A percentile compares a stretch with the other conserved stretches of the same genome.
phyloP scores from a whole-genome alignment of 352 stramenopile genomes.

The Albugo laibachii region DNA sequence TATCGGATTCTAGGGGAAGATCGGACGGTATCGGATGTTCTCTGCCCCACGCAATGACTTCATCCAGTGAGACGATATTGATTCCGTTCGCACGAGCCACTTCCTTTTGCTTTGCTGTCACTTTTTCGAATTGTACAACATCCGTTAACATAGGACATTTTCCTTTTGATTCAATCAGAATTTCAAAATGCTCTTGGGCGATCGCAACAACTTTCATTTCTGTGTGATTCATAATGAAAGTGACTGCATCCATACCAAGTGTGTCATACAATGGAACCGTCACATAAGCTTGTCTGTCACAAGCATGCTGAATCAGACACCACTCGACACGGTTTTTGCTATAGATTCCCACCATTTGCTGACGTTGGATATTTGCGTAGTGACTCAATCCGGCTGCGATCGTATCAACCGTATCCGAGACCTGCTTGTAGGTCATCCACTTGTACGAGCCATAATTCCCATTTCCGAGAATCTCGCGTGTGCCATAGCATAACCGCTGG shows the following conservation, averaged over 20 bases:
- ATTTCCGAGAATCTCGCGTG: slow-evolving; percentile 15
- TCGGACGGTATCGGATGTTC: slow-evolving; percentile 21
- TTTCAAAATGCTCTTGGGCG: slow-evolving; percentile 10
- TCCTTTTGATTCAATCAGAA: slow-evolving; percentile 11
- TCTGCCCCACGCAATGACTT: slow-evolving; percentile 20
- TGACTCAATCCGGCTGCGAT: slow-evolving; percentile 8
- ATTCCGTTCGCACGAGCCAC: slow-evolving; percentile 14
- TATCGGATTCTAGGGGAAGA: slow-evolving; percentile 36
- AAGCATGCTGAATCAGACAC: slow-evolving; percentile 8
- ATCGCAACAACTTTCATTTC: slow-evolving; percentile 21
- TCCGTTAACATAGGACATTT: slow-evolving; percentile 28
- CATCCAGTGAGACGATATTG: slow-evolving; percentile 17
- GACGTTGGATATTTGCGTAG: slow-evolving; percentile 1
- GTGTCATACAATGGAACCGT: slow-evolving; percentile 63
- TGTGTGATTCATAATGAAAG: slow-evolving; percentile 63
- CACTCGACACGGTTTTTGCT: slow-evolving; percentile 15
- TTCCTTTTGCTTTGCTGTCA: slow-evolving; percentile 12
- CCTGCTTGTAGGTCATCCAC: slow-evolving; percentile 8
- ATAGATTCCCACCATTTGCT: slow-evolving; percentile 8
- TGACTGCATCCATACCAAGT: slow-evolving; percentile 43
- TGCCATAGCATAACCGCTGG: slow-evolving; percentile 32
- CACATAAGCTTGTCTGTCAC: slow-evolving; percentile 11
- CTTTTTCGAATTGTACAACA: slow-evolving; percentile 19
- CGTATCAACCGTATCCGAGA: slow-evolving; percentile 1
- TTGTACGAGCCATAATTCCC: slow-evolving; percentile 9